Evolutionary conservation across 345 rosid genomes (phyloP), one percentile per base, ranked within the genome.

Genomic region (Syzygium aqueum): DNA sequence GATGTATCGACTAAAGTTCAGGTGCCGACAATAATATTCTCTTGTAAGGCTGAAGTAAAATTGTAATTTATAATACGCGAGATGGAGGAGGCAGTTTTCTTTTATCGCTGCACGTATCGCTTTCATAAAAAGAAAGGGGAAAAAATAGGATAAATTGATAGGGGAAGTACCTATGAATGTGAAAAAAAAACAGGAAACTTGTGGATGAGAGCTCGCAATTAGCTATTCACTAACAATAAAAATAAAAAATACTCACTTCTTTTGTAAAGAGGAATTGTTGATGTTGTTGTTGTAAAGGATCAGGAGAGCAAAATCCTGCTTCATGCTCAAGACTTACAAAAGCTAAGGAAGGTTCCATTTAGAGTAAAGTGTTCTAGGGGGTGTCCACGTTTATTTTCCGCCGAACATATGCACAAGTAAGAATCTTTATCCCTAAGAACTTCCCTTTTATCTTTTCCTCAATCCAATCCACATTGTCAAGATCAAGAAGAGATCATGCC

Each of bases 61-160:
- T 30, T 14, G 43, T 30, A 65, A 30, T 65, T 33, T 65, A 43
- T 43, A 3, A 27, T 7, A 15, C 0, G 5, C 22, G 22, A 63
- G 3, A 28, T 15, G 21, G 21, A 63, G 21, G 21, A 22, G 2
- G 13, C 3, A 0, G 11, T 0, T 30, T 30, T 67, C 0, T 0
- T 67, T 67, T 16, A 8, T 0, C 78, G 1, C 0, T 33, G 3
- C 40, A 17, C 0, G 13, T 46, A 30, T 67, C 78, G 17, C 7
- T 2, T 4, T 67, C 13, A 0, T 4, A 53, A 4, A 61, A 33
- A 9, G 25, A 0, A 0, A 3, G 0, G 46, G 1, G 17, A 65
- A 33, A 16, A 8, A 30, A 4, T 5, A 16, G 43, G 46, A 30
- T 4, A 33, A 67, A 19, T 8, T 8, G 78, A 30, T 16, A 16